Base-by-base conservation (phyloP, 2,329 filamentous ascomycete genomes). In the Sclerotinia subarctica region DNA sequence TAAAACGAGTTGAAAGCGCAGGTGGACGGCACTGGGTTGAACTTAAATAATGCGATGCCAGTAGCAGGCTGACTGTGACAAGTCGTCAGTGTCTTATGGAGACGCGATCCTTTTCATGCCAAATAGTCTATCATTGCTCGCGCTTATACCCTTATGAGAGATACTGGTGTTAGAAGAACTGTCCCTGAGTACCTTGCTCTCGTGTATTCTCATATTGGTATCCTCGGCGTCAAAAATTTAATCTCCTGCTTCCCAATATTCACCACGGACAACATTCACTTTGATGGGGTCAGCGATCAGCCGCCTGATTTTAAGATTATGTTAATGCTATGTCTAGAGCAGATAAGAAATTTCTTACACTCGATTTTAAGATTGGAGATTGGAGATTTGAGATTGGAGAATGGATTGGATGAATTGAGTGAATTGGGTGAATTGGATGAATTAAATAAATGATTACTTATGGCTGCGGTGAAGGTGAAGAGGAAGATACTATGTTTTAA, bases 81-180 rank as follows among this genome's bases (percentile, higher is more conserved):
- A 29, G 29, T 29, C 29, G 29, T 73, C 46, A 74, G 69, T 35
- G 24, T 59, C 4, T 59, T 74, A 38, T 74, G 72, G 71, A 56
- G 71, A 42, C 17, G 65, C 6, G 72, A 73, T 58, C 71, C 70
- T 11, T 74, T 74, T 67, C 69, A 72, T 29, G 70, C 69, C 17
- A 74, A 73, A 59, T 75, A 71, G 71, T 44, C 67, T 7, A 71
- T 73, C 5, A 32, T 74, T 51, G 73, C 74, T 6, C 68, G 67
- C 19, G 69, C 71, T 10, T 74, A 72, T 62, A 71, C 72, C n/a
- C 63, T 57, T 24, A 73, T 74, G 17, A 70, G 72, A 49, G 72
- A 74, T 51, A 29, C 58, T 19, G 65, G 69, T 38, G 69, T 69
- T 10, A 75, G 72, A 46, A 64, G 56, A 56, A 56, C 67, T 44